Base-by-base conservation (phyloP, 306 rosid species). In the Cucurbita ficifolia region DNA sequence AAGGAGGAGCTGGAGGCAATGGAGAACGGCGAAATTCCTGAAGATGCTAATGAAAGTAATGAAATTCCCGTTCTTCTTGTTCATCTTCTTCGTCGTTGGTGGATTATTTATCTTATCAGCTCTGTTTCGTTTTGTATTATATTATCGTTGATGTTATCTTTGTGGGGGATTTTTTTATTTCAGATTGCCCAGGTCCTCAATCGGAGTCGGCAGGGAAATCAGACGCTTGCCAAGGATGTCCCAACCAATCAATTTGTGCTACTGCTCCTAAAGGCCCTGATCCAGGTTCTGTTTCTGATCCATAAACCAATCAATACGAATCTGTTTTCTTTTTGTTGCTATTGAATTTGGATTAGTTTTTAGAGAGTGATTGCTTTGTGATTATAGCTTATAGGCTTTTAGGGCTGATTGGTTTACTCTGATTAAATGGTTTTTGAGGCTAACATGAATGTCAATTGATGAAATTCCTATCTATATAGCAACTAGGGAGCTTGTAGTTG, bases 231-330 rank as follows among this genome's bases (percentile, higher is more conserved):
- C 81, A 86, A 73, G 96, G 98, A 46, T 94, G 98, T 76, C 98
- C 96, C 9, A 94, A 90, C 80, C 98, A 94, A 51, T 83, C 89
- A 78, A 76, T 82, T 72, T 94, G 97, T 78, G 96, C 94, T 60
- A 90, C 98, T 60, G 96, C 90, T 16, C 97, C 98, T 2, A 94
- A 90, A 81, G 97, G 96, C 78, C 96, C 96, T 42, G 98, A 90
- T 79, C 98, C 91, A 73, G 97, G 98, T 90, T 75, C 45, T 8
- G 22, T 45, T 46, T 58, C 71, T 48, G 70, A 59, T 58, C 70
- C 75, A 52, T 70, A 58, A 58, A 58, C 19, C 64, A 19, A n/a
- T n/a, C n/a, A n/a, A n/a, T 33, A 14, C 55, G 39, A 13, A 11
- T 58, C 35, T 19, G 8, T 61, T 75, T 48, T n/a, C 24, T 24